Conservation (phyloP, 495 filamentous ascomycete species). For the Aeminium ludgeri region DNA sequence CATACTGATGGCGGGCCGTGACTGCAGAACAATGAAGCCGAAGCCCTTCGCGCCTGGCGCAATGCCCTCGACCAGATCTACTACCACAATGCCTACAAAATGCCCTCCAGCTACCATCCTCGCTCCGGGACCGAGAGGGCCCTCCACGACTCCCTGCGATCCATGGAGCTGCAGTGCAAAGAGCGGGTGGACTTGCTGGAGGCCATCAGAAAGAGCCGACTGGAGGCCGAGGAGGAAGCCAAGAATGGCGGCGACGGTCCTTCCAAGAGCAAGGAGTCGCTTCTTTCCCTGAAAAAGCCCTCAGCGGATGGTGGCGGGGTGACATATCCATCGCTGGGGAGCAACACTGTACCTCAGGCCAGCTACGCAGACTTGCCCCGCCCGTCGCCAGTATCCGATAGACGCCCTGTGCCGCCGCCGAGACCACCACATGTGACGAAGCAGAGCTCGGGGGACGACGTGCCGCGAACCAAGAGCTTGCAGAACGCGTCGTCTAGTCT, state of each 20-base stretch:
- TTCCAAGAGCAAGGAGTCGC: conserved; percentile 11
- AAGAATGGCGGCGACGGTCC: conserved; percentile 16
- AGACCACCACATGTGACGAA: conserved; percentile 31
- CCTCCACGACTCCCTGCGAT: conserved; percentile 60
- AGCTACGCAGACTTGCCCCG: conserved; percentile 61
- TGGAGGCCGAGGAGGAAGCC: conserved; percentile 34
- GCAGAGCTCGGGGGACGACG: conserved; percentile 33
- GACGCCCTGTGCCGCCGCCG: conserved; percentile 21
- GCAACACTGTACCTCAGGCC: conserved; percentile 63
- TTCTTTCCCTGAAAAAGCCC: not conserved
- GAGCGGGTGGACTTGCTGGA: conserved; percentile 81
- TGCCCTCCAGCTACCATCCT: conserved; percentile 51
- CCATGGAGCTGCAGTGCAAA: conserved; percentile 83
- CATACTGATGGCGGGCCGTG: not conserved
- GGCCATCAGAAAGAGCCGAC: conserved; percentile 58
- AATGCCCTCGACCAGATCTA: conserved; percentile 82
- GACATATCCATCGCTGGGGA: conserved; percentile 34
- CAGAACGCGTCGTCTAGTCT: conserved; percentile 6
- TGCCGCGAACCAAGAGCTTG: conserved; percentile 12
- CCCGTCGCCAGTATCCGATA: conserved; percentile 43
- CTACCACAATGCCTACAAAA: conserved; percentile 63
- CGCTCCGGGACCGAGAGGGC: conserved; percentile 73
- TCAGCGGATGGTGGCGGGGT: not conserved
- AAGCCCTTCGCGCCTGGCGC: conserved; percentile 85
- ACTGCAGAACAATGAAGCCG: conserved; percentile 68